phyloP scores from a whole-genome alignment of 805 yeast species.

The Hanseniaspora singularis region DNA sequence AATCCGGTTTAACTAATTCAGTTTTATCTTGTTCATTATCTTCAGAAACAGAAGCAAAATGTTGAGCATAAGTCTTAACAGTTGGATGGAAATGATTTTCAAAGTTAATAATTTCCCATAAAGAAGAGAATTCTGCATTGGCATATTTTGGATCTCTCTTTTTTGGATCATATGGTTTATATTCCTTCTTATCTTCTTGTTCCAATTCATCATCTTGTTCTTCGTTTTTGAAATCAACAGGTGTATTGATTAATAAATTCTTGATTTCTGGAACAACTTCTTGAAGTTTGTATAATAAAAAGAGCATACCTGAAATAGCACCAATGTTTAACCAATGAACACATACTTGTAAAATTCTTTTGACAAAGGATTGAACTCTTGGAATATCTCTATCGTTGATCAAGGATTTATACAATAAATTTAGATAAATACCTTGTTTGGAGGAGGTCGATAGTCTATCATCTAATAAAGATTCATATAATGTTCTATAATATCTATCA shows the following conservation, averaged over 20 bases:
- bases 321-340: slow-evolving; percentile 81
- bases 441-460: slow-evolving; percentile 74
- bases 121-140: slow-evolving; percentile 65
- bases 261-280: slow-evolving; percentile 53
- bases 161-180: slow-evolving; percentile 54
- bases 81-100: slow-evolving; percentile 85
- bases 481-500: slow-evolving; percentile 71
- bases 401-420: slow-evolving; percentile 71
- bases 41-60: slow-evolving; percentile 37
- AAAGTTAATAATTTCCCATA: slow-evolving; percentile 79
- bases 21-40: slow-evolving; percentile 23
- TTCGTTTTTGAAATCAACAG: slow-evolving; percentile 37
- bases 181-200: slow-evolving; percentile 6
- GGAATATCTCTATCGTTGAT: slow-evolving; percentile 49
- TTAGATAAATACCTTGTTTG: slow-evolving; percentile 84
- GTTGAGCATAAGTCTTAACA: slow-evolving; percentile 63
- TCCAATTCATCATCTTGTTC: slow-evolving; percentile 23
- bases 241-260: slow-evolving; percentile 47
- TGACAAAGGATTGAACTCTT: slow-evolving; percentile 79
- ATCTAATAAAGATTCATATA: slow-evolving; percentile 82
- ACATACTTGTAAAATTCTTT: slow-evolving; percentile 77
- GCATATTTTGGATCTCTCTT: slow-evolving; percentile 89
- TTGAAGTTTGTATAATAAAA: slow-evolving; percentile 55
- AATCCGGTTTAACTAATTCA: slow-evolving; percentile 61
- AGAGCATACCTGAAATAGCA: slow-evolving; percentile 72